Base-by-base conservation (phyloP, 1,284 basidiomycete genomes). In the Fereydounia khargensis region DNA sequence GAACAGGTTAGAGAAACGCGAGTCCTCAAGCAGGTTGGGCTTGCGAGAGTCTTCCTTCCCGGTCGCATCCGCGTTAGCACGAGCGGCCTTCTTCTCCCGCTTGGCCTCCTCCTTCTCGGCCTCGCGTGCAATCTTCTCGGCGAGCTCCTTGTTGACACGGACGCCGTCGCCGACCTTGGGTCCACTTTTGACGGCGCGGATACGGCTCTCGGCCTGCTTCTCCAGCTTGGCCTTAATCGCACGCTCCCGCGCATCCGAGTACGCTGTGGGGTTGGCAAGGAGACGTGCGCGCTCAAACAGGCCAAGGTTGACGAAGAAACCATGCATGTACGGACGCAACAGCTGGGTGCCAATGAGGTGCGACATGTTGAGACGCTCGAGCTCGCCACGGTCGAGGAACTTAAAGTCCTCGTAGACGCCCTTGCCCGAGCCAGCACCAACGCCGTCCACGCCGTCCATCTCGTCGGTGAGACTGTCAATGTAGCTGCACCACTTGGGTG, bases 271-370 rank as follows among this genome's bases (percentile, higher is more conserved):
- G 79, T 98, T 96, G 53, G 89, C 86, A 64, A 98, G 91, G 65
- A 96, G 83, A 25, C 92, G 85, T 1, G 95, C 95, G 40, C 91
- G 87, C 68, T 95, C 89, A 81, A 98, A 98, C 6, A 97, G 83
- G 70, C 90, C 88, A 77, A 98, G 84, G 9, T 91, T 88, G 63
- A 98, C 79, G 80, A 99, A 98, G 84, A 92, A 97, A 38, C 95
- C 95, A 78, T 99, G 95, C 94, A 99, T 97, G 79, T 98, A 99
- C 1, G 95, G 94, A 76, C 94, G 92, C 80, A 98, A 86, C 13
- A 89, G 84, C 10, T 91, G 85, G 1, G 91, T 95, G 41, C 95
- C 95, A 68, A 96, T 79, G 65, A 98, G 88, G 76, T 95, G 89
- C 62, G 91, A 86, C 76, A 99, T 90, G 63, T 46, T 39, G 47